Base-by-base conservation (phyloP, 805 yeast genomes). In the Ogataea nitratoaversa region DNA sequence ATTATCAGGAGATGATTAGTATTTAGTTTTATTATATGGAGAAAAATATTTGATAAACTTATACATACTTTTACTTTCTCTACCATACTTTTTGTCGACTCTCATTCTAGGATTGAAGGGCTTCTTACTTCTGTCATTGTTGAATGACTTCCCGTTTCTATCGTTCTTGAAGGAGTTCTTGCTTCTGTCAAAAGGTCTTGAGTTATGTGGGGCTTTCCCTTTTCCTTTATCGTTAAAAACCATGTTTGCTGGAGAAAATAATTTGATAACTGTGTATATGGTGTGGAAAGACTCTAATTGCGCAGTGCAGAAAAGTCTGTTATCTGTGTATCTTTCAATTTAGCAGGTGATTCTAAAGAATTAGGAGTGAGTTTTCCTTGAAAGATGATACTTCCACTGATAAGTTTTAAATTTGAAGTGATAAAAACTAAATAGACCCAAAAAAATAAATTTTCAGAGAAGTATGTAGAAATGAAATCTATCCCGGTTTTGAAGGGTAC, bases 1-100 rank as follows among this genome's bases (percentile, higher is more conserved):
- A 17, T 9, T 22, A 14, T n/a, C 9, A 29, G 13, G 11, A 27
- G 8, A 27, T 8, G 13, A 31, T 34, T 16, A 34, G 29, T 33
- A 23, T 17, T 33, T 4, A 19, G 11, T 9, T 14, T n/a, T 8
- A 14, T 14, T 6, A 17, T 7, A 17, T 6, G 12, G 18, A n/a
- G 18, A 18, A 14, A 16, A 17, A 9, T 17, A 7, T 14, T 9
- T 30, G 17, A 30, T n/a, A 17, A 4, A 8, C 5, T 4, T 12
- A 19, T 11, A 42, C 57, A 31, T 44, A 46, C 56, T 52, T 43
- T 62, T 62, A 13, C 53, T 49, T 36, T 63, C 61, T 40, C 54
- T 58, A 18, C 62, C 64, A 29, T 43, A 47, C 30, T 36, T 42
- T 35, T 42, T 37, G n/a, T 31, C 41, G 31, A 22, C 39, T 38